Conservation (phyloP, 192 early-diverging fungal species). For the Umbelopsis ramanniana region DNA sequence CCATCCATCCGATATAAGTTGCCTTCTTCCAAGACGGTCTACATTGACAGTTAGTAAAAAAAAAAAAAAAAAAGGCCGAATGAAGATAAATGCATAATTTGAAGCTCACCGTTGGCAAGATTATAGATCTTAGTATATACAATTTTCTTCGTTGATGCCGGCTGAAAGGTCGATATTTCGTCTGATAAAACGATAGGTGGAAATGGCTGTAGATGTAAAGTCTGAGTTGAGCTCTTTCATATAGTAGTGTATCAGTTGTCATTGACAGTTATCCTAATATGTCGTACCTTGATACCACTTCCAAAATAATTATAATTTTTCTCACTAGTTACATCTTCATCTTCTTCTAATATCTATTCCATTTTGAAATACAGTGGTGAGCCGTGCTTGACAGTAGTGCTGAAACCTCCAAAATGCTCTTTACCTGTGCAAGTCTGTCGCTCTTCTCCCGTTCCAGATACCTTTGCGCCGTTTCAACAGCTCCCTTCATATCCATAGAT, state of each 20-base stretch:
- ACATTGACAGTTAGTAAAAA: neutral
- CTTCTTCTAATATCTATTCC: neutral
- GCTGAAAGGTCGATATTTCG: neutral
- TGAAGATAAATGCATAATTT: too few species aligned
- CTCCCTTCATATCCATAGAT: slow-evolving; percentile 6
- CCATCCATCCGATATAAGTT: neutral
- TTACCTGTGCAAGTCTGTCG: slow-evolving; percentile 13
- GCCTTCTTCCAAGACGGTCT: neutral
- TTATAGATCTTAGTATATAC: slow-evolving; percentile 10
- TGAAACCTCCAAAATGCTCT: neutral
- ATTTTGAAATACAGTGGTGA: neutral
- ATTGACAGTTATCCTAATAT: neutral
- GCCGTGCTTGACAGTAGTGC: neutral
- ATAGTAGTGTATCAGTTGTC: neutral
- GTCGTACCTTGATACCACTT: neutral
- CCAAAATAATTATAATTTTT: neutral
- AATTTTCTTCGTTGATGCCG: neutral
- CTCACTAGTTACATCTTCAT: neutral
- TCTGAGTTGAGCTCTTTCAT: too few species aligned
- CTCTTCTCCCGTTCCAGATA: slow-evolving; percentile 7
- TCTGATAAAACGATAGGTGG: neutral
- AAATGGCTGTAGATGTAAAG: neutral
- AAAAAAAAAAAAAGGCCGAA: too few species aligned
- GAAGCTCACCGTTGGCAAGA: neutral
- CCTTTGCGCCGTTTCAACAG: neutral